These are phyloP conservation scores for Suhomyces atakaporum DNA, from an alignment of 1,139 yeast species.

Conservation along the genomic window DNA sequence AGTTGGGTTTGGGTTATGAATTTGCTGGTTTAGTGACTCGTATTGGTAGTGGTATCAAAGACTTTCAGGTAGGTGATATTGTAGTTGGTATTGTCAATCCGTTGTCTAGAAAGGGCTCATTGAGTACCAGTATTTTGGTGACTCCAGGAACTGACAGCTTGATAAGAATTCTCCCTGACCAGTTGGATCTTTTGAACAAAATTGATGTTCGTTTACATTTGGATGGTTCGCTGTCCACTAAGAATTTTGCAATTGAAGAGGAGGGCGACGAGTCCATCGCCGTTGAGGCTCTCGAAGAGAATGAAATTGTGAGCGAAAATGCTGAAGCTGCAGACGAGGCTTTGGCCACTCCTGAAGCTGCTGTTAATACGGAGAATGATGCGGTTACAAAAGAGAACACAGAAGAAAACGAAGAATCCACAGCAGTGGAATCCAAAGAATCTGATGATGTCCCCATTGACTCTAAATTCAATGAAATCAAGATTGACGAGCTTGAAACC, in stretches of 20 bases:
- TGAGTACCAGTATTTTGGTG: constrained; percentile 37
- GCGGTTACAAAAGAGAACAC: neutral
- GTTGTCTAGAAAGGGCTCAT: constrained; percentile 36
- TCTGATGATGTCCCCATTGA: constrained; percentile 8
- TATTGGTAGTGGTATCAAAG: constrained; percentile 33
- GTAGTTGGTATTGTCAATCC: constrained; percentile 45
- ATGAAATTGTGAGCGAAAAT: neutral
- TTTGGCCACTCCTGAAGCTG: too few relatives aligned
- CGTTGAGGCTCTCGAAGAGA: constrained; percentile 2
- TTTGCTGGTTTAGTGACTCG: constrained; percentile 39
- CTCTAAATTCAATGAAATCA: constrained; percentile 3
- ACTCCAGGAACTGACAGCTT: constrained; percentile 37
- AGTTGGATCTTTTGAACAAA: constrained; percentile 21
- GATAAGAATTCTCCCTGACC: constrained; percentile 30
- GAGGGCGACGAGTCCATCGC: constrained; percentile 2
- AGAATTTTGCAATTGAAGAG: constrained; percentile 9
- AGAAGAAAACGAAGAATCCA: constrained; percentile 1
- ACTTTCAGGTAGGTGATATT: constrained; percentile 33
- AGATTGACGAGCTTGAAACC: constrained; percentile 4
- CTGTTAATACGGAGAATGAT: neutral
- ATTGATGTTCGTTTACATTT: constrained; percentile 15
- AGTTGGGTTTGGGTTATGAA: constrained; percentile 47
- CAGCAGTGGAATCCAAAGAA: neutral
- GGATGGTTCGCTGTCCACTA: neutral
- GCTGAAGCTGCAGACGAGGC: too few relatives aligned